These are phyloP conservation scores for Lizanozyma gosingica DNA, from an alignment of 1,139 yeast species.

Conservation along the genomic window DNA sequence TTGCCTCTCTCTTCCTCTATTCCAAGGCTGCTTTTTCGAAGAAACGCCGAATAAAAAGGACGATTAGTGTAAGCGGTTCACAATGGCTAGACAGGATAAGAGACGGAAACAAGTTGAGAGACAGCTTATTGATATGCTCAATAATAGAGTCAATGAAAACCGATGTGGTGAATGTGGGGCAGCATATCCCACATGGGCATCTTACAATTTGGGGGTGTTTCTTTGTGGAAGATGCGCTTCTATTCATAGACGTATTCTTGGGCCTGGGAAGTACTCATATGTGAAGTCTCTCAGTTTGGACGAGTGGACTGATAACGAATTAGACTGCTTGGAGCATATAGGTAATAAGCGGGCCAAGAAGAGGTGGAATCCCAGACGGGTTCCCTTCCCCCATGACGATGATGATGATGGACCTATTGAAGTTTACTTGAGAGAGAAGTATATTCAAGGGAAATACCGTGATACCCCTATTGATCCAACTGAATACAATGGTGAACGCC, in stretches of 20 bases:
- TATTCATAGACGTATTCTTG: constrained; percentile 62
- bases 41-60: no score
- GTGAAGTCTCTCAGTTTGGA: constrained; percentile 81
- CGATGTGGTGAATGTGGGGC: constrained; percentile 70
- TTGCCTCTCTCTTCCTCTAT: no score
- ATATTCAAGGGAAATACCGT: constrained; percentile 36
- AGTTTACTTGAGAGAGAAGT: constrained; percentile 45
- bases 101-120: constrained; percentile 23
- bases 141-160: constrained; percentile 36
- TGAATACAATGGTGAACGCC: constrained; percentile 10
- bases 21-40: no score
- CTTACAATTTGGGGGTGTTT: constrained; percentile 47
- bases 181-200: constrained; percentile 53
- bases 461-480: constrained; percentile 20
- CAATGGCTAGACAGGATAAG: neutral
- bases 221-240: constrained; percentile 77
- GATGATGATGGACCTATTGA: constrained; percentile 47
- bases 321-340: constrained; percentile 47
- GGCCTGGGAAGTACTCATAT: constrained; percentile 57
- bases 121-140: constrained; percentile 37
- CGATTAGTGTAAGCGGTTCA: no score
- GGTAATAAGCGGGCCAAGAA: constrained; percentile 60
- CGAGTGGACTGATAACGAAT: constrained; percentile 57
- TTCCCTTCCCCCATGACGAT: constrained; percentile 64
- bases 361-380: constrained; percentile 53